Conservation (phyloP, 2,329 filamentous ascomycete genomes). For the Colletotrichum plurivorum region DNA sequence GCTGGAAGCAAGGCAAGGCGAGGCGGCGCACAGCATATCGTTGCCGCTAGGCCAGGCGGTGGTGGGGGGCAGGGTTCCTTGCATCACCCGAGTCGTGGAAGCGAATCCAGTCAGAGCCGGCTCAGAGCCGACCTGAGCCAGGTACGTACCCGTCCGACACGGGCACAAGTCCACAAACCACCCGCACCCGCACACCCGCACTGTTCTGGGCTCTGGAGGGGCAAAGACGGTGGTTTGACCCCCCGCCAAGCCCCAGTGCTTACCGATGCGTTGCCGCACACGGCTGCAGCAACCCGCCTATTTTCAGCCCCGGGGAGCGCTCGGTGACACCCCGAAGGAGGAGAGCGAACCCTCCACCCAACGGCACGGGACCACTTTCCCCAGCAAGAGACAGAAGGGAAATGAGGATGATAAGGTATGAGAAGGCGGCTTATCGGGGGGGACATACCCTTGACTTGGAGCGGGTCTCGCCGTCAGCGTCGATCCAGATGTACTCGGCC, state of each 20-base stretch:
- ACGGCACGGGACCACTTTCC: slow-evolving; percentile 19
- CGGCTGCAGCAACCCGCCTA: slow-evolving; percentile 25
- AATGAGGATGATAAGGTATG: slow-evolving; percentile 40
- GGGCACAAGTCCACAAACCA: slow-evolving; percentile 4
- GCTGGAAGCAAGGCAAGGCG: slow-evolving; percentile 9
- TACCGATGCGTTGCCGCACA: slow-evolving; percentile 17
- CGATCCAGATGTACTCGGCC: slow-evolving; percentile 98
- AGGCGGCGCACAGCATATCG: background rate
- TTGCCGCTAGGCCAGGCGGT: slow-evolving; percentile 14
- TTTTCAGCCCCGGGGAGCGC: slow-evolving; percentile 15
- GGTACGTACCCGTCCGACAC: slow-evolving; percentile 29
- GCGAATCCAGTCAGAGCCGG: slow-evolving; percentile 22
- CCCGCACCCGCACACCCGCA: background rate
- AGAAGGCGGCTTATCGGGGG: slow-evolving; percentile 40
- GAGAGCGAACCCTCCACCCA: background rate
- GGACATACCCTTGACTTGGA: slow-evolving; percentile 94
- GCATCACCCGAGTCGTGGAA: slow-evolving; percentile 31
- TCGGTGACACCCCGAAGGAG: slow-evolving; percentile 28
- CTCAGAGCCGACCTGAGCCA: slow-evolving; percentile 3
- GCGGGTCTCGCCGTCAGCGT: slow-evolving; percentile 84
- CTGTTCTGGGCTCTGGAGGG: slow-evolving; percentile 23
- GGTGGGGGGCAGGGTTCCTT: slow-evolving; percentile 29
- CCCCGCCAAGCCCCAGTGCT: slow-evolving; percentile 37
- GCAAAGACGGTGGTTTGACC: slow-evolving; percentile 32
- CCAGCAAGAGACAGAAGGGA: slow-evolving; percentile 9